phyloP scores from a whole-genome alignment of 768 basidiomycete genomes.

The Guyanaporus albipodus region DNA sequence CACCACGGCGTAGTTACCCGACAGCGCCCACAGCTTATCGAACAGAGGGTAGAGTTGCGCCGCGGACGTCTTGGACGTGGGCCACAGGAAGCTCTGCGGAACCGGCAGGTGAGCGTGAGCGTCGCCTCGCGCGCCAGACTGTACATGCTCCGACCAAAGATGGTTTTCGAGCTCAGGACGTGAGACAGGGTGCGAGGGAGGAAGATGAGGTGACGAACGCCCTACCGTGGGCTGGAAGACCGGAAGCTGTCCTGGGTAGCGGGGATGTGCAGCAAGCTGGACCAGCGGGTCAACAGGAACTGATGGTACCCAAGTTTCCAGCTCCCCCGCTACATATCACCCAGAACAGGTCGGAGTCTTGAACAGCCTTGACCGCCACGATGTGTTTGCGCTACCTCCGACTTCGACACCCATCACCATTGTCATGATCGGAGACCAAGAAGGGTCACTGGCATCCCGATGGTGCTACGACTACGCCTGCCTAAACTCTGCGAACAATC shows the following conservation, averaged over 20 bases:
- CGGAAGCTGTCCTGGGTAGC: too few species aligned
- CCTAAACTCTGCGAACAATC: too few species aligned
- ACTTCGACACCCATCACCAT: too few species aligned
- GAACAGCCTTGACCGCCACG: conserved; percentile 37
- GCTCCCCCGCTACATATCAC: conserved; percentile 51
- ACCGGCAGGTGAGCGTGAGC: not conserved
- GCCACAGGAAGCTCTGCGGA: conserved; percentile 11
- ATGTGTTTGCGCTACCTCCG: too few species aligned
- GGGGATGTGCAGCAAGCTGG: too few species aligned
- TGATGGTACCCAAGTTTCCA: conserved; percentile 46
- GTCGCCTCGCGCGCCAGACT: conserved; percentile 12
- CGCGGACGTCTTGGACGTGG: not conserved
- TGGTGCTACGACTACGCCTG: too few species aligned
- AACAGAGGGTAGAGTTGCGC: conserved; percentile 14
- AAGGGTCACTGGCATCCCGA: too few species aligned
- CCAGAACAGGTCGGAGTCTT: conserved; percentile 48
- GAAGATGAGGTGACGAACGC: too few species aligned
- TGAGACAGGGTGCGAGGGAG: too few species aligned
- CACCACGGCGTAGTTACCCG: conserved; percentile 7
- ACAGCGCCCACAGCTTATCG: conserved; percentile 10
- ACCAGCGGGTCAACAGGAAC: conserved; percentile 6
- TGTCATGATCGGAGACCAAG: too few species aligned
- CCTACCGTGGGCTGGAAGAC: too few species aligned
- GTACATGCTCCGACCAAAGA: not conserved
- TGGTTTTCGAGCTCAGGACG: too few species aligned